Base-by-base conservation (phyloP, 2,329 filamentous ascomycete species). In the Paramyrothecium sp. region DNA sequence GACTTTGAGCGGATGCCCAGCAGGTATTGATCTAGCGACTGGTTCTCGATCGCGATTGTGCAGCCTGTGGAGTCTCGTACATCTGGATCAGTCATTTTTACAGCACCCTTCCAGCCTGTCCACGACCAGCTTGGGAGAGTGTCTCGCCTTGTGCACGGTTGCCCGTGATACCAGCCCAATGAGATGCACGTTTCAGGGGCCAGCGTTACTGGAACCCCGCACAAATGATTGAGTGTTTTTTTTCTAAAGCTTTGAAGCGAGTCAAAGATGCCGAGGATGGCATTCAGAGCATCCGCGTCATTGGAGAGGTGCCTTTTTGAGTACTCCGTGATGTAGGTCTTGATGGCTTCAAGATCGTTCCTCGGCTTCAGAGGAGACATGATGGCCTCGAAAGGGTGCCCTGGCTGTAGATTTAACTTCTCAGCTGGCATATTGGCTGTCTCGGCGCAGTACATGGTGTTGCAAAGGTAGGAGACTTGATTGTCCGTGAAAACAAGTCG, bases 401-500 rank as follows among this genome's bases (percentile, higher is more conserved):
- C 16, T n/a, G 17, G 8, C 19, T 21, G 17, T 21, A 48, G 10
- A 11, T n/a, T 48, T n/a, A 48, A 10, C 46, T 21, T 48, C 46
- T 48, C 46, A 10, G 46, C 10, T 48, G 46, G 46, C 46, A 48
- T 21, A 21, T 48, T n/a, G 8, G 46, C 46, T 21, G 46, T 48
- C n/a, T 48, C 46, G n/a, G 20, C 46, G 20, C 46, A 48, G 46
- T 48, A n/a, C 46, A 48, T 48, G 20, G 16, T 48, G 46, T 48
- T 48, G 46, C 46, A 48, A n/a, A 48, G 46, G 46, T 48, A 59
- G 16, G 46, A 48, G 20, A 48, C 48, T 11, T 64, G 57, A 8
- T 56, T 54, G 7, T 62, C 38, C 7, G 62, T 61, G 46, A 65
- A 65, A 8, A 63, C 46, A 2, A 65, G 53, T 3, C 61, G 48